Evolutionary conservation across 2,329 filamentous ascomycete genomes (phyloP), one percentile per base, ranked within the genome.

Genomic region (Aspergillus melleus): DNA sequence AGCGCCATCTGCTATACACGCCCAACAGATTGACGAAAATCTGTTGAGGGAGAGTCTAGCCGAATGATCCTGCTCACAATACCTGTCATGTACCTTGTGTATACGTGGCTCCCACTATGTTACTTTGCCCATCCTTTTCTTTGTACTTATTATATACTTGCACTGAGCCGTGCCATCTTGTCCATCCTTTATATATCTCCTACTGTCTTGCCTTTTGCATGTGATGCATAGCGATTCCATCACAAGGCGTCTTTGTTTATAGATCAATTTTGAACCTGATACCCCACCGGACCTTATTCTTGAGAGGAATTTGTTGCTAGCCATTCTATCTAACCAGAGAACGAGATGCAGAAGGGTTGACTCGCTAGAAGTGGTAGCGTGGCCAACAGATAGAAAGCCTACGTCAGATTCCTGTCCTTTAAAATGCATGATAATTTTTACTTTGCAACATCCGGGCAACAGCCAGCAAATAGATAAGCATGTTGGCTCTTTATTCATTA

Each of bases 1-100:
- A 74, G 39, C 84, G 1, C 83, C 85, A 2, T 80, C 82, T 39
- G 83, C 83, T 60, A 83, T 90, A 11, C 82, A 84, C 16, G 79
- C 88, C 0, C 81, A 84, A 26, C 76, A 74, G 1, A 72, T 90
- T 22, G 86, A 90, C 69, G 79, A 81, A 39, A 82, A 85, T 47
- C 84, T 87, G 9, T 70, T 92, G 66, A 80, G 79, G 62, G 87
- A 90, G 67, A 84, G 80, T 51, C 75, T 91, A 24, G 77, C 78
- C 52, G 83, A 81, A 65, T 78, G 69, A 61, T 26, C 2, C 47
- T 57, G 44, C n/a, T 47, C 29, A 16, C 44, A 42, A 39, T 44
- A 8, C 42, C 30, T 54, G 19, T 19, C 14, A 5, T 54, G 32
- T 36, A n/a, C 52, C 14, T 16, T 29, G 20, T 19, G 39, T n/a